Percentiles rank a stretch among this genome's conserved stretches.
Conservation (phyloP, 306 rosid species). For the Citrullus mucosospermus region DNA sequence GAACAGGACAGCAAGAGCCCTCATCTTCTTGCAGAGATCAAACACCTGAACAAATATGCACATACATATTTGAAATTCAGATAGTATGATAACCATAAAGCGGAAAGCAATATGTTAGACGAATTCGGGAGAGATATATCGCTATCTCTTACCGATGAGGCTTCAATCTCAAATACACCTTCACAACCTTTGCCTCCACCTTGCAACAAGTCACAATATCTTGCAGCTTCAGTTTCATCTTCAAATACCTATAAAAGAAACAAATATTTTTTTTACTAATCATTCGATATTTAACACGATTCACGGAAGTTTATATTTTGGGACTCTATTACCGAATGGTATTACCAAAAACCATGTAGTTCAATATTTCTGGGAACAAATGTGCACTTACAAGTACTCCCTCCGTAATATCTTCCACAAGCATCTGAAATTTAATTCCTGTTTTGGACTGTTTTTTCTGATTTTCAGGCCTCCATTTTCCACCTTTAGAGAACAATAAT, state of each 20-base stretch:
- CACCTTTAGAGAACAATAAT: conserved; percentile 71
- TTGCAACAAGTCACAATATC: conserved; percentile 78
- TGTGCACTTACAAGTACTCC: conserved; percentile 70
- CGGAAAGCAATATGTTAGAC: background rate
- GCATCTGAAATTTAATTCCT: conserved; percentile 79
- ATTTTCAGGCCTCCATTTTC: conserved; percentile 51
- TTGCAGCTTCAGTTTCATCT: conserved; percentile 85
- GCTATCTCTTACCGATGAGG: conserved; percentile 67
- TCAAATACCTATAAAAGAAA: conserved; percentile 55
- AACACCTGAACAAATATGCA: conserved; percentile 42
- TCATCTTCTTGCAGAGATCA: conserved; percentile 79
- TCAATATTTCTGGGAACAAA: background rate
- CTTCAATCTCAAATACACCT: conserved; percentile 96
- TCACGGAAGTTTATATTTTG: background rate
- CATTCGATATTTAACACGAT: background rate
- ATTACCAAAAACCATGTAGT: background rate
- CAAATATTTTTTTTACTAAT: background rate
- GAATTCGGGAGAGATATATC: conserved; percentile 1
- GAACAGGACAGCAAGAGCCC: conserved; percentile 87
- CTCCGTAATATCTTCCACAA: conserved; percentile 91
- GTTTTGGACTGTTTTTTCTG: conserved; percentile 52
- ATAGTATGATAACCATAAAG: background rate
- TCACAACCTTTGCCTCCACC: conserved; percentile 93
- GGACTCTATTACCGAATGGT: background rate
- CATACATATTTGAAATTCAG: background rate